A percentile compares a stretch with the other conserved stretches of the same genome.
phyloP scores from a whole-genome alignment of 148 eudicot genomes.

The Fagopyrum homotropicum region DNA sequence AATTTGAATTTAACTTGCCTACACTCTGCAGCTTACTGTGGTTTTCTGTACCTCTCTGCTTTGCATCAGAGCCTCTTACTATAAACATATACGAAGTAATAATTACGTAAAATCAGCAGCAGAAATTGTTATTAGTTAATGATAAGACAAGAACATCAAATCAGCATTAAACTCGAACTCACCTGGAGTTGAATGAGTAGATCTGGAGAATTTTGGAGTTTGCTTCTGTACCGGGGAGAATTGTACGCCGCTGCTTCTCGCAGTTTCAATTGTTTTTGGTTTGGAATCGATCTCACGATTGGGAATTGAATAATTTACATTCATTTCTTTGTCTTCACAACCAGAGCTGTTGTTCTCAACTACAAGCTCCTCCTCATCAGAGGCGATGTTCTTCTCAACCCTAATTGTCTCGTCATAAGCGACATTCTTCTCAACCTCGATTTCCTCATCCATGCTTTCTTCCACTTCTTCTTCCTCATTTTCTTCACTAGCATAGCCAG shows the following conservation, averaged over 20 bases:
- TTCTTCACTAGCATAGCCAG: not conserved
- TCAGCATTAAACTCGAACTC: conserved; percentile 2
- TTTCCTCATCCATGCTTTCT: conserved; percentile 4
- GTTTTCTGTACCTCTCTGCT: conserved; percentile 7
- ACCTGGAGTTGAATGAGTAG: conserved; percentile 3
- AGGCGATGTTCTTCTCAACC: not conserved
- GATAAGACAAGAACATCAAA: not conserved
- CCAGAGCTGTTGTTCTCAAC: not conserved
- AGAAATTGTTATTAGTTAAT: not conserved
- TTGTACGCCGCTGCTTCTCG: conserved; percentile 5
- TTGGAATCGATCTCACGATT: not conserved
- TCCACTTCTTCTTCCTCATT: conserved; percentile 1
- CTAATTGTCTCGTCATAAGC: not conserved
- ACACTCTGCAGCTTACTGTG: conserved; percentile 11
- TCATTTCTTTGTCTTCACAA: conserved; percentile 6
- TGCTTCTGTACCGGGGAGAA: conserved; percentile 11
- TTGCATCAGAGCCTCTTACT: conserved; percentile 10
- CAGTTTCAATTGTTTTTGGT: not conserved
- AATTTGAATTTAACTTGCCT: conserved; percentile 8
- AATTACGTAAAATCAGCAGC: not conserved
- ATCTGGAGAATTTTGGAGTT: conserved; percentile 6
- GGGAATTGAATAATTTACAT: conserved; percentile 5
- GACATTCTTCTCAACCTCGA: not conserved
- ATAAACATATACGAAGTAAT: not conserved
- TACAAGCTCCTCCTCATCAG: not conserved